Evolutionary conservation across 768 basidiomycete genomes (phyloP).

Genomic region (Collybia mongolica): DNA sequence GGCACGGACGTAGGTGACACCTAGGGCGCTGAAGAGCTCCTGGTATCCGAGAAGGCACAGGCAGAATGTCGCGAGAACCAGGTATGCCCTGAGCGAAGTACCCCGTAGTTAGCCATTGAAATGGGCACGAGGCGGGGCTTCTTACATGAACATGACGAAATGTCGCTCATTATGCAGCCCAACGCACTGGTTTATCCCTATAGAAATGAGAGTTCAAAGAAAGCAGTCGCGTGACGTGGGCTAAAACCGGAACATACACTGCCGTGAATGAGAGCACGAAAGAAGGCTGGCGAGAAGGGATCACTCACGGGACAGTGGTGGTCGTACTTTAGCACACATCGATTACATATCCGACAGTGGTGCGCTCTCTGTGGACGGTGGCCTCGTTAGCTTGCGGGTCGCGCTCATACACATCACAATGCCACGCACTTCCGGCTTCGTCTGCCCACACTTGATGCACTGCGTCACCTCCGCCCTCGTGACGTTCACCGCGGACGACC

Average conservation of each 20-base stretch:
- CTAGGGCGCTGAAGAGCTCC: slow-evolving; percentile 56
- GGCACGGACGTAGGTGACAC: slow-evolving; percentile 35
- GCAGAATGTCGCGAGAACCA: slow-evolving; percentile 67
- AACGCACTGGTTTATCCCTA: slow-evolving; percentile 98
- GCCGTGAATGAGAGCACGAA: slow-evolving; percentile 6
- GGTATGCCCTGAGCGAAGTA: slow-evolving; percentile 60
- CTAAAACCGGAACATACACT: slow-evolving; percentile 36
- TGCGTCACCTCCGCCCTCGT: slow-evolving; percentile 54
- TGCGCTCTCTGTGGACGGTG: slow-evolving; percentile 90
- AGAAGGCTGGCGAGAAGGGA: slow-evolving; percentile 1
- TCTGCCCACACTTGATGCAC: slow-evolving; percentile 67
- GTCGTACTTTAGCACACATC: slow-evolving; percentile 87
- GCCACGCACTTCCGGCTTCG: slow-evolving; percentile 76
- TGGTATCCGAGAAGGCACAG: slow-evolving; percentile 64
- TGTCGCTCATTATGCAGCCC: slow-evolving; percentile 94
- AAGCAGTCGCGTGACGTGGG: background rate
- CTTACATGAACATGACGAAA: slow-evolving; percentile 92
- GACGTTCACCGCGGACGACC: slow-evolving; percentile 49
- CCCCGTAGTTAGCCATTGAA: background rate
- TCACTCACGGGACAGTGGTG: slow-evolving; percentile 85
- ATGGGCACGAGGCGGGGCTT: background rate
- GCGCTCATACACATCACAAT: background rate
- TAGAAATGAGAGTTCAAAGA: background rate
- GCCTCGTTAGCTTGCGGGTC: too few relatives aligned
- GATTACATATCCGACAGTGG: slow-evolving; percentile 90